Evolutionary conservation across 495 filamentous ascomycete genomes (phyloP).

Genomic region (Daldinia concentrica): DNA sequence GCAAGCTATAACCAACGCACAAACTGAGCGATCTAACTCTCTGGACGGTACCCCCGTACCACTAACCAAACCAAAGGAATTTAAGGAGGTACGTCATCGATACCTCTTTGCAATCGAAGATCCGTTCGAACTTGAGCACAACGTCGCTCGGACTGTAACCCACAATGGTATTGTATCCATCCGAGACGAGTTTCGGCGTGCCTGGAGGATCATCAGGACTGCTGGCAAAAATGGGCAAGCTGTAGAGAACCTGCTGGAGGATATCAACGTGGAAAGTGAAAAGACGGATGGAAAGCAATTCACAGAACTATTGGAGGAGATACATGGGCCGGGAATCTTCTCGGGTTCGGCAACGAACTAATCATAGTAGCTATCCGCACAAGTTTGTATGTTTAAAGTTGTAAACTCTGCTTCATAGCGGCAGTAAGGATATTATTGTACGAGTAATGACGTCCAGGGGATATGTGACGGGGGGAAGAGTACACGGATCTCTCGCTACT

Average conservation of each 20-base stretch:
- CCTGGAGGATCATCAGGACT: slow-evolving; percentile 68
- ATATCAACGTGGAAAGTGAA: slow-evolving; percentile 41
- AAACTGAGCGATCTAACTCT: slow-evolving; percentile 8
- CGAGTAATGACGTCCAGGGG: slow-evolving; percentile 12
- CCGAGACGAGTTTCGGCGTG: slow-evolving; percentile 79
- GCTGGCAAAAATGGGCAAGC: slow-evolving; percentile 41
- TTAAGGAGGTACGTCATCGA: slow-evolving; percentile 74
- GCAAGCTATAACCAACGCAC: slow-evolving; percentile 12
- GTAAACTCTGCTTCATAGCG: background rate
- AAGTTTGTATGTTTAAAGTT: background rate
- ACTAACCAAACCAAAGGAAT: slow-evolving; percentile 40
- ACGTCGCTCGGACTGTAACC: slow-evolving; percentile 83
- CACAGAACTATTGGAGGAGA: slow-evolving; percentile 49
- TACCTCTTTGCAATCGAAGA: slow-evolving; percentile 89
- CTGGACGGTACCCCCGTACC: background rate
- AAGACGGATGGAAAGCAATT: slow-evolving; percentile 47
- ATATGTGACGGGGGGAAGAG: background rate
- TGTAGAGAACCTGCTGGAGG: slow-evolving; percentile 52
- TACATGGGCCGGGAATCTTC: slow-evolving; percentile 48
- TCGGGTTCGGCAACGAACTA: background rate
- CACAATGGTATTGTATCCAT: slow-evolving; percentile 78
- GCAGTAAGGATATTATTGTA: slow-evolving; percentile 20
- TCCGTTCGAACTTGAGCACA: slow-evolving; percentile 84
- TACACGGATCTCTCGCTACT: background rate
- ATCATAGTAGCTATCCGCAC: background rate